Evolutionary conservation across 495 filamentous ascomycete genomes (phyloP).

Genomic region (Lepidopterella palustris): DNA sequence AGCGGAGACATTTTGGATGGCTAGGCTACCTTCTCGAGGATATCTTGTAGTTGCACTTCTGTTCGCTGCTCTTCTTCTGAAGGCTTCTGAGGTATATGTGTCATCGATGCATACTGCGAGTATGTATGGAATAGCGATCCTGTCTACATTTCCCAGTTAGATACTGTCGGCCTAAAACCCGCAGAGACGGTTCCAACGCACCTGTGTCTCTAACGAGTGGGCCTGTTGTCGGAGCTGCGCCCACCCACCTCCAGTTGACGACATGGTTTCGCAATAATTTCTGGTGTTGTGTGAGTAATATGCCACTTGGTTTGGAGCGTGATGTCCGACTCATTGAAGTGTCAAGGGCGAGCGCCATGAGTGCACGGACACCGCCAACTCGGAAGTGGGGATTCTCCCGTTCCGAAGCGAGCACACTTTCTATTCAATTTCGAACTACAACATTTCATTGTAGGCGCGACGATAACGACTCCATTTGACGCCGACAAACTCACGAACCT

Average conservation of each 20-base stretch:
- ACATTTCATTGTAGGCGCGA: no score
- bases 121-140: slow-evolving; percentile 91
- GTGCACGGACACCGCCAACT: no score
- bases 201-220: slow-evolving; percentile 84
- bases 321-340: background rate
- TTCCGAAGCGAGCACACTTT: no score
- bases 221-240: slow-evolving; percentile 93
- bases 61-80: slow-evolving; percentile 76
- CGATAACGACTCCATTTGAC: no score
- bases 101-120: slow-evolving; percentile 80
- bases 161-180: background rate
- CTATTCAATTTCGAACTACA: no score
- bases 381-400: no score
- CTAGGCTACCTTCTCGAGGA: slow-evolving; percentile 53
- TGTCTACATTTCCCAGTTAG: slow-evolving; percentile 53
- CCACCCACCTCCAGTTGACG: slow-evolving; percentile 80
- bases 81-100: slow-evolving; percentile 73
- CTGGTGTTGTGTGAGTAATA: background rate
- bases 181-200: slow-evolving; percentile 36
- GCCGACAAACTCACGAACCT: no score
- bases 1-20: slow-evolving; percentile 1
- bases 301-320: background rate
- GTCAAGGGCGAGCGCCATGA: background rate
- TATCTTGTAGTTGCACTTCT: slow-evolving; percentile 75
- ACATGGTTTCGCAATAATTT: slow-evolving; percentile 45